These are phyloP conservation scores for Melampsora americana DNA, from an alignment of 1,284 basidiomycete species.

Conservation along the genomic window DNA sequence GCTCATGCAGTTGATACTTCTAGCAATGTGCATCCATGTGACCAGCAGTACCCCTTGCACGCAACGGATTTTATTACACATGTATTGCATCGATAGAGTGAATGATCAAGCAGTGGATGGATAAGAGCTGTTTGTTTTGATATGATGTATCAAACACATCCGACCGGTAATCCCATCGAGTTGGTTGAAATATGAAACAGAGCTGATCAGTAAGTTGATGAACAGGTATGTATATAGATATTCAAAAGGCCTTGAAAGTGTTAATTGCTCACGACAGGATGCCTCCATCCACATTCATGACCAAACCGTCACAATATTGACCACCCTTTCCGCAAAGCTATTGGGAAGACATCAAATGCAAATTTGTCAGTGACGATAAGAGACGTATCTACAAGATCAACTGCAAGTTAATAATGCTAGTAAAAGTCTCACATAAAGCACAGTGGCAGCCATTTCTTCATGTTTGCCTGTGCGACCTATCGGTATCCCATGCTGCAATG, in stretches of 20 bases:
- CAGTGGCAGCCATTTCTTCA: slow-evolving; percentile 49
- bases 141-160: too few species aligned
- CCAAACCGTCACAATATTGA: slow-evolving; percentile 42
- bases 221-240: too few species aligned
- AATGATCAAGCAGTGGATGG: background rate
- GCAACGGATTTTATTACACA: background rate
- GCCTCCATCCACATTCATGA: slow-evolving; percentile 40
- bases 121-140: background rate
- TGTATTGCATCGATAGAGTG: background rate
- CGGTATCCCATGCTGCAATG: slow-evolving; percentile 45
- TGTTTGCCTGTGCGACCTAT: slow-evolving; percentile 48
- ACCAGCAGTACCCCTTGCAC: background rate
- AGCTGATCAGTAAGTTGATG: too few species aligned
- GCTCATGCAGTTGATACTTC: too few species aligned
- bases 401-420: too few species aligned
- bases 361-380: background rate
- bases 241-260: too few species aligned
- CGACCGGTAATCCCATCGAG: too few species aligned
- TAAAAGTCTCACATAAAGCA: slow-evolving; percentile 36
- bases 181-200: too few species aligned
- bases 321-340: slow-evolving; percentile 42
- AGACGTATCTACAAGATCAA: background rate
- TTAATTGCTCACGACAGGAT: slow-evolving; percentile 31
- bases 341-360: background rate
- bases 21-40: too few species aligned